These are phyloP conservation scores for Capsicum chinense DNA, from an alignment of 257 asterid genomes.

Conservation along the genomic window DNA sequence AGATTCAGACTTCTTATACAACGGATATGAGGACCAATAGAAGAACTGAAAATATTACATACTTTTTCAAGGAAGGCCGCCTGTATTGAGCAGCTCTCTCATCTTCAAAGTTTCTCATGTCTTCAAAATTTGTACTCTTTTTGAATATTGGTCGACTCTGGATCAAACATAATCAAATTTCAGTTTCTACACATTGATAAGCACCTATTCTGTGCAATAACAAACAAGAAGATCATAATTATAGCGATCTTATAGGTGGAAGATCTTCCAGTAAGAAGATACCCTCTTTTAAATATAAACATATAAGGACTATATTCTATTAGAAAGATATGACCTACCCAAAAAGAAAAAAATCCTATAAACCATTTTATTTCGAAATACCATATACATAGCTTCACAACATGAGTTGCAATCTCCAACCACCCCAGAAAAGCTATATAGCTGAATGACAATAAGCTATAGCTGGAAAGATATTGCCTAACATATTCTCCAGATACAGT, in stretches of 20 bases:
- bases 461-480: slow-evolving; percentile 18
- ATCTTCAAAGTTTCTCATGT: slow-evolving; percentile 82
- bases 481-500: slow-evolving; percentile 11
- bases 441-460: slow-evolving; percentile 14
- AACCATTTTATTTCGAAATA: not conserved
- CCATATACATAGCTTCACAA: not conserved
- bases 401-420: not conserved
- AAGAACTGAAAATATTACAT: slow-evolving; percentile 24
- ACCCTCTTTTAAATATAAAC: not conserved
- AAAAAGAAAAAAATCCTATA: slow-evolving; percentile 5
- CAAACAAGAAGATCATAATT: not conserved
- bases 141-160: slow-evolving; percentile 97
- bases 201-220: slow-evolving; percentile 14
- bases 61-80: slow-evolving; percentile 74
- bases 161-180: slow-evolving; percentile 30
- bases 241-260: not conserved
- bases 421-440: not conserved
- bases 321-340: slow-evolving; percentile 7
- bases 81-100: slow-evolving; percentile 62
- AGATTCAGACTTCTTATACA: slow-evolving; percentile 20
- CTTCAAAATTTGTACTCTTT: slow-evolving; percentile 96
- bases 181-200: not conserved
- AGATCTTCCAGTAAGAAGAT: not conserved
- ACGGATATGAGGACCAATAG: not conserved
- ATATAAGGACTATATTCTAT: not conserved